phyloP scores from a whole-genome alignment of 768 basidiomycete species.

The Erythrobasidium yunnanense region DNA sequence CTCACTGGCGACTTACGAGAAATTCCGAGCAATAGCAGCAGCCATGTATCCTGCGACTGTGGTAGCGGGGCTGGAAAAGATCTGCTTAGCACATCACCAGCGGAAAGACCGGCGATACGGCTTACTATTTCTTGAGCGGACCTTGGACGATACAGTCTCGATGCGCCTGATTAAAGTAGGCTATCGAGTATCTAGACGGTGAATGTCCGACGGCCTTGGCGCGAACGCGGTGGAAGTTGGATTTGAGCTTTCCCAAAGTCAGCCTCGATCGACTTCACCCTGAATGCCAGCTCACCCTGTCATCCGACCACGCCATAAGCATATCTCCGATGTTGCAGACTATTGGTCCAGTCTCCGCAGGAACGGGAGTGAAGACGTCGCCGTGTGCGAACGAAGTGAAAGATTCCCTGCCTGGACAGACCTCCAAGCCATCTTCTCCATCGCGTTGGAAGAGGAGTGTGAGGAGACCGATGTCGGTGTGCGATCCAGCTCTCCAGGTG shows the following conservation, averaged over 20 bases:
- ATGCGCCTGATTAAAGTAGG: slow-evolving; percentile 40
- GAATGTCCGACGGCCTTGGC: slow-evolving; percentile 27
- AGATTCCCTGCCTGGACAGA: slow-evolving; percentile 38
- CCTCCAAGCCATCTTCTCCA: slow-evolving; percentile 38
- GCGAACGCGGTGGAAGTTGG: slow-evolving; percentile 40
- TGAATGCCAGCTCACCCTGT: no score
- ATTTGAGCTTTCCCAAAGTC: no score
- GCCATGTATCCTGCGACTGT: no score
- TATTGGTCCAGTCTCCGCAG: slow-evolving; percentile 34
- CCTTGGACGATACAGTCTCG: slow-evolving; percentile 37
- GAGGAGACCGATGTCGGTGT: slow-evolving; percentile 39
- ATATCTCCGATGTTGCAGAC: slow-evolving; percentile 39
- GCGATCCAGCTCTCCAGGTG: neutral
- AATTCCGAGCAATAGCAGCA: no score
- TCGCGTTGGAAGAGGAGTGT: slow-evolving; percentile 39
- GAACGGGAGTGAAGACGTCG: slow-evolving; percentile 25
- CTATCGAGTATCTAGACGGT: slow-evolving; percentile 37
- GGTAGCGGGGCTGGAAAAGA: no score
- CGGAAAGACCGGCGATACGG: no score
- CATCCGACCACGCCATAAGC: slow-evolving; percentile 37
- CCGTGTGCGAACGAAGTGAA: slow-evolving; percentile 37
- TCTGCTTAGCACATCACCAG: no score
- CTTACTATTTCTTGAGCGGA: slow-evolving; percentile 32
- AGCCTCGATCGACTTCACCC: no score
- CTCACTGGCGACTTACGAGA: no score